Evolutionary conservation across 495 filamentous ascomycete genomes (phyloP), one percentile per base, ranked within the genome.

Genomic region (Penicillium soppii): DNA sequence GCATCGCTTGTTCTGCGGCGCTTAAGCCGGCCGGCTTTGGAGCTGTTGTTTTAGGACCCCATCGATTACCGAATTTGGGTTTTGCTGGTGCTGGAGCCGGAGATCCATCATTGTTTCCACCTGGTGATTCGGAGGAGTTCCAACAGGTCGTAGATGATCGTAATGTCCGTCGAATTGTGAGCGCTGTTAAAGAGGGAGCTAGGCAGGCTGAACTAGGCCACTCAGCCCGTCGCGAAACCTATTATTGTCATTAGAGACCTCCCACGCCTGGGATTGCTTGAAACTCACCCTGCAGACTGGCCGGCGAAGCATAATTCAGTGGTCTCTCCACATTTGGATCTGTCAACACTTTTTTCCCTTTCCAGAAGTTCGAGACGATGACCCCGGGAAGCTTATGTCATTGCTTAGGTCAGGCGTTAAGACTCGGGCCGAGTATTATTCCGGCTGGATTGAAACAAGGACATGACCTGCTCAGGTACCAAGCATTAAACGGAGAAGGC

Each of bases 221-320:
- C 44, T 68, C 66, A 56, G 67, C 52, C 20, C 57, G 62, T 47
- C 57, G 59, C 27, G 62, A 57, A 35, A 66, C 35, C 62, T 66
- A 37, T 26, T 36, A 19, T 15, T 12, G 30, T 25, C 29, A n/a
- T 38, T 54, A 25, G 44, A 53, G 29, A 49, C 2, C 22, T 19
- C 13, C 13, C 8, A 2, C 16, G n/a, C 19, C 6, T 15, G 35
- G 2, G 4, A 20, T 7, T n/a, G 1, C 42, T 13, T 5, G 5
- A 29, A 19, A 50, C 59, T 62, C 44, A 75, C 72, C 66, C 67
- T 66, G 47, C 57, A 61, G 15, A 67, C 59, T 47, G 66, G 63
- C 47, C 66, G 66, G 54, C 66, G 59, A 52, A 70, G 65, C 72
- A 75, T 74, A 43, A 50, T 52, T 53, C 30, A 43, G 23, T 35